Evolutionary conservation across 495 filamentous ascomycete genomes (phyloP).

Genomic region (Talaromyces adpressus): DNA sequence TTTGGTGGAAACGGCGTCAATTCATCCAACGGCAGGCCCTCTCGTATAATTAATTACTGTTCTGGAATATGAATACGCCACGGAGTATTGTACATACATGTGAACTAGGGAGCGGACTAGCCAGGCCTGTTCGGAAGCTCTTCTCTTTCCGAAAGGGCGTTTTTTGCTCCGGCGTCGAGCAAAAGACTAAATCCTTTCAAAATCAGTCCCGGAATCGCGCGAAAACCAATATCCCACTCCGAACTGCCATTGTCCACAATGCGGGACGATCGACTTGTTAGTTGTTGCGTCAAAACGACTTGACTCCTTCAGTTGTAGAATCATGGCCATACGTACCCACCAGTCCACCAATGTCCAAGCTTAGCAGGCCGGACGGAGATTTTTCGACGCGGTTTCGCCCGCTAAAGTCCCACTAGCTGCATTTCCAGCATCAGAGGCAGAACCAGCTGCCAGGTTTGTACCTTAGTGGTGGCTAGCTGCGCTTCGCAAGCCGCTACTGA

Average conservation of each 20-base stretch:
- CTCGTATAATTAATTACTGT: background rate
- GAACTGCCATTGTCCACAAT: background rate
- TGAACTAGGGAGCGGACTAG: background rate
- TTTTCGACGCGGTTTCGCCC: background rate
- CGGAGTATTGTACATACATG: too few species aligned
- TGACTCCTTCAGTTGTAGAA: background rate
- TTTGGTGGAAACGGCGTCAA: conserved; percentile 1
- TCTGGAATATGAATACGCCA: background rate
- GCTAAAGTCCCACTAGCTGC: background rate
- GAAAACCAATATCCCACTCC: background rate
- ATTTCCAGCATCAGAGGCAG: background rate
- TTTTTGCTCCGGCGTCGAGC: background rate
- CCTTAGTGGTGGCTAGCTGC: background rate
- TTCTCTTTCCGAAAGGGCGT: background rate
- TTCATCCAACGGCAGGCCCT: background rate
- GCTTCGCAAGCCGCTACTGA: background rate
- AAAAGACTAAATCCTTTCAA: background rate
- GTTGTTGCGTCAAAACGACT: background rate
- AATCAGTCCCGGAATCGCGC: background rate
- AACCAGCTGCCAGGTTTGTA: background rate
- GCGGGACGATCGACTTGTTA: background rate
- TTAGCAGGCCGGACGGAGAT: background rate
- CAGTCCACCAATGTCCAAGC: background rate
- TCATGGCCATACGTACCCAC: background rate
- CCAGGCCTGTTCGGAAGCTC: background rate